Base-by-base conservation (phyloP, 2,329 filamentous ascomycete species). In the Alternaria metachromatica region DNA sequence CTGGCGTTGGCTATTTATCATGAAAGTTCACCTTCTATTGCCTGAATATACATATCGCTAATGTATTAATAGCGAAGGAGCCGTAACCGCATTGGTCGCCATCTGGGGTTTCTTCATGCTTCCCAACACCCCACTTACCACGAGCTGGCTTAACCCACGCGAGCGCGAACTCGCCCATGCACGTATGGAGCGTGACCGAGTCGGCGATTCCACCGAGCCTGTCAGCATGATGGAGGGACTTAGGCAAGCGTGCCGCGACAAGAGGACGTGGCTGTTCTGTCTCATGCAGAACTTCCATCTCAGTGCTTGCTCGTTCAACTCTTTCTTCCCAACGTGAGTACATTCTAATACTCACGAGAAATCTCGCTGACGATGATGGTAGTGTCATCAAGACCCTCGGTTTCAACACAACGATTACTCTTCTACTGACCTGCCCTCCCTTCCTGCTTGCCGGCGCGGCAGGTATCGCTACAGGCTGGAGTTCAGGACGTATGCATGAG, bases 381-480 rank as follows among this genome's bases (percentile, higher is more conserved):
- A 72, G 71, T 21, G 74, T 82, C 13, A 78, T 80, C 30, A 72
- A 73, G 15, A 80, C 80, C 0, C 72, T 81, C 6, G 77, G 79
- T 8, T 81, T 78, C 69, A 76, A 69, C 58, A 72, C 67, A 1
- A 80, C 77, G 13, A 70, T 73, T 44, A 80, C 81, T 0, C 75
- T 78, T 7, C 72, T 78, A 11, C 62, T 78, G 5, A 77, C 76
- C 2, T 84, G 83, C 61, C 86, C 86, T 0, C 86, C 86, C 0
- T 87, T 85, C 60, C 62, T 78, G 21, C 64, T 78, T 33, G 85
- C 85, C 1, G 84, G 84, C 12, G 80, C 78, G 0, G 80, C 81
- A 2, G 83, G 83, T 10, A 82, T 87, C 41, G 65, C 80, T 6
- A 82, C 83, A 10, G 84, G 83, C 1, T 86, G 83, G 82, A 85